Conservation (phyloP, 495 filamentous ascomycete species). For the Penicillium crystallinum region DNA sequence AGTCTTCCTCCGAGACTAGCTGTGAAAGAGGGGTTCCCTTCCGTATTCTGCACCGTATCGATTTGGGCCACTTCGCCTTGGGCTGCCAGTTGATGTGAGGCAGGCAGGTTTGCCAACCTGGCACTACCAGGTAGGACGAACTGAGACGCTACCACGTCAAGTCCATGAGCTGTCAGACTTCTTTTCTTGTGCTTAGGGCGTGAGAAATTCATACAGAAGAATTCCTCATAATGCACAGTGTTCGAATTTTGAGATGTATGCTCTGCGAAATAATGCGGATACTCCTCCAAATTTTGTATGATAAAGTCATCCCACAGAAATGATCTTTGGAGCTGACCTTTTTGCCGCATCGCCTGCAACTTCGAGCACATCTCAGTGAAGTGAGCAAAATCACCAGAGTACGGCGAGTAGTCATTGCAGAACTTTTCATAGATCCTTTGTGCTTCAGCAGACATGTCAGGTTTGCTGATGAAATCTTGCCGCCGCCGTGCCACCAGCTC, state of each 20-base stretch:
- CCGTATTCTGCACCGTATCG: background rate
- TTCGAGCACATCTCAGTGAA: conserved; percentile 53
- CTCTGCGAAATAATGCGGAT: conserved; percentile 29
- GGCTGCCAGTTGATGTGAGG: background rate
- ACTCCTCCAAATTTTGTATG: conserved; percentile 39
- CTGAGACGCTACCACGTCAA: conserved; percentile 29
- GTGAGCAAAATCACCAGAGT: conserved; percentile 45
- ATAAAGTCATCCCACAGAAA: conserved; percentile 69
- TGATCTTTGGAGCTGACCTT: conserved; percentile 37
- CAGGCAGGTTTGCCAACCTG: background rate
- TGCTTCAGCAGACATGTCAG: conserved; percentile 19
- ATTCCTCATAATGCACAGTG: conserved; percentile 30
- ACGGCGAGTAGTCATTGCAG: conserved; percentile 51
- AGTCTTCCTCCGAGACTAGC: conserved; percentile 27
- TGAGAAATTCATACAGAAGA: conserved; percentile 24
- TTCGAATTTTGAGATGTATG: conserved; percentile 14
- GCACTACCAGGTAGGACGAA: background rate
- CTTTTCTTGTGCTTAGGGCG: conserved; percentile 34
- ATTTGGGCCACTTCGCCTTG: background rate
- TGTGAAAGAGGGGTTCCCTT: conserved; percentile 22
- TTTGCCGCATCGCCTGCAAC: conserved; percentile 43
- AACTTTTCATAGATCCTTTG: conserved; percentile 46
- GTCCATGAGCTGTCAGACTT: conserved; percentile 25
- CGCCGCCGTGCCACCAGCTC: conserved; percentile 21
- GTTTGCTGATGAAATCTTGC: conserved; percentile 21